Percentiles rank a stretch among this genome's conserved stretches.
Evolutionary conservation across 441 rosid genomes (phyloP).

Genomic region (Adansonia grandidieri): DNA sequence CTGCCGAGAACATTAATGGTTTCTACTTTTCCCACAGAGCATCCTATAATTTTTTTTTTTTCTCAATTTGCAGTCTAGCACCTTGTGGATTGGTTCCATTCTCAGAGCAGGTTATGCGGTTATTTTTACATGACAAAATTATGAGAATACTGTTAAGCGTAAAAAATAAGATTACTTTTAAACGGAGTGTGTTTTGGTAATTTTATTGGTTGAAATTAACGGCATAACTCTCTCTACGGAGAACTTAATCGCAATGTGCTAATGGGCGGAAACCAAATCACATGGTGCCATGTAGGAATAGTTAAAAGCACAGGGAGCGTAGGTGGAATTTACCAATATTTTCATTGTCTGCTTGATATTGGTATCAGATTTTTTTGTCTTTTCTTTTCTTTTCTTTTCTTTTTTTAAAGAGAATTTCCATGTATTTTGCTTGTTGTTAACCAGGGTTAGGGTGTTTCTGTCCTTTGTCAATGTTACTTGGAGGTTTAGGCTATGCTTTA

Average conservation of each 20-base stretch:
- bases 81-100: neutral
- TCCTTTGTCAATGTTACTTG: too few relatives aligned
- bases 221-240: neutral
- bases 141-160: neutral
- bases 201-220: neutral
- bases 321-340: neutral
- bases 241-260: neutral
- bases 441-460: too few relatives aligned
- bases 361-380: neutral
- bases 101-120: neutral
- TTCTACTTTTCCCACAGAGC: neutral
- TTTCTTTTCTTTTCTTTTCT: neutral
- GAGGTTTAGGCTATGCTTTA: neutral
- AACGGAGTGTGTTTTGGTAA: neutral
- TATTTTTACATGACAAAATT: neutral
- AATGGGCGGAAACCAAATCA: neutral
- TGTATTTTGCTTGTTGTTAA: neutral
- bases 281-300: neutral
- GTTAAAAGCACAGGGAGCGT: neutral
- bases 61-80: neutral
- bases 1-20: neutral
- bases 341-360: neutral
- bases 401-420: neutral
- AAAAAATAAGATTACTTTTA: neutral
- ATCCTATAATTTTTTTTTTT: neutral